These are phyloP conservation scores for Trichoderma afroharzianum DNA, from an alignment of 2,329 filamentous ascomycete species.

Conservation along the genomic window DNA sequence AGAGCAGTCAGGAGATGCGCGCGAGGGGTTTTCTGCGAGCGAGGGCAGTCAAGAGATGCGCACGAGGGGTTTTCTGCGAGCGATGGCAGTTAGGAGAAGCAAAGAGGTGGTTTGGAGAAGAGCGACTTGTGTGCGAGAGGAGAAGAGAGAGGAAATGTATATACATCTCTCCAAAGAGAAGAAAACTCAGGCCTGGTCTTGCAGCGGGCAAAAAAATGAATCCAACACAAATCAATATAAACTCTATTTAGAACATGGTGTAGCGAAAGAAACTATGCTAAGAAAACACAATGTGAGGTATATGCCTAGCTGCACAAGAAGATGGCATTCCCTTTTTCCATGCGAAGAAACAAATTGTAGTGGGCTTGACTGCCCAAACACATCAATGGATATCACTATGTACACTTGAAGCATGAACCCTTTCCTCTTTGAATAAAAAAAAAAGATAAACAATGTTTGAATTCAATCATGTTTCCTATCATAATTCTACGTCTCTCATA, in stretches of 20 bases:
- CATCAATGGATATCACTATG: not conserved
- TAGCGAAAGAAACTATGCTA: not conserved
- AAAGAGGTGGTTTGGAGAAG: conserved; percentile 17
- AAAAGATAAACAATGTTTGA: not conserved
- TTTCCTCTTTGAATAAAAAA: not conserved
- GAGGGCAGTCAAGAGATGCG: conserved; percentile 5
- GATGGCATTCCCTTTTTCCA: not conserved
- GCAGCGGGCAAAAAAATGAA: conserved; percentile 8
- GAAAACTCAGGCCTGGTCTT: not conserved
- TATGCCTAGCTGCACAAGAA: not conserved
- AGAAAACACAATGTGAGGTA: not conserved
- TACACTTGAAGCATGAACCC: not conserved
- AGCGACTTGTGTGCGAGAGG: not conserved
- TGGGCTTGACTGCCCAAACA: not conserved
- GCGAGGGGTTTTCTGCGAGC: conserved; percentile 19
- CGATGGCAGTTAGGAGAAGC: conserved; percentile 6
- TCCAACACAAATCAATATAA: not conserved
- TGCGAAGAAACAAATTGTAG: not conserved
- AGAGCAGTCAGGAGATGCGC: conserved; percentile 4
- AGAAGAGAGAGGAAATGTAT: conserved; percentile 11
- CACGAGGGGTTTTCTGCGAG: not conserved
- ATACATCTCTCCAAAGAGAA: conserved; percentile 8
- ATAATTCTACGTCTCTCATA: conserved; percentile 17
- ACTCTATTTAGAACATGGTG: not conserved
- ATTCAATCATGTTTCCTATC: conserved; percentile 15